Conservation (phyloP, 2,329 filamentous ascomycete genomes). For the Clonostachys sp. region DNA sequence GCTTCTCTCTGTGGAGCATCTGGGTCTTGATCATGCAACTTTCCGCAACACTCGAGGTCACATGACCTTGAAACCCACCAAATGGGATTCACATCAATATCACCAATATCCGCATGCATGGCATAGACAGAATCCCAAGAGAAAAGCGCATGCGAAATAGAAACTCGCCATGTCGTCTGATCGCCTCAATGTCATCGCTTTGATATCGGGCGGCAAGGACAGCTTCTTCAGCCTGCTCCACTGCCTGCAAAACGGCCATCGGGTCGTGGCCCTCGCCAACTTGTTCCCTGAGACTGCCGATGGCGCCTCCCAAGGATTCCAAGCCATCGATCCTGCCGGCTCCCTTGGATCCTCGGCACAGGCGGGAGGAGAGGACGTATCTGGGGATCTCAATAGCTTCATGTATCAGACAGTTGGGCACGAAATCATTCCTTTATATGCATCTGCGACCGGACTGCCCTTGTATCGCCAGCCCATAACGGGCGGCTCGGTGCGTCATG, state of each 20-base stretch:
- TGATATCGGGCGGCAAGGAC: conserved; percentile 96
- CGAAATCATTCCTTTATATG: conserved; percentile 79
- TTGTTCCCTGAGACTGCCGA: conserved; percentile 56
- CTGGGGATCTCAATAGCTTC: conserved; percentile 80
- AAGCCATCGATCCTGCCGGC: conserved; percentile 8
- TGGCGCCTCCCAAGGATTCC: neutral
- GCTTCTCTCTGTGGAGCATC: no score
- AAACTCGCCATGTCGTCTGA: conserved; percentile 31
- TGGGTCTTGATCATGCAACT: no score
- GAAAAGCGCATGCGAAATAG: neutral
- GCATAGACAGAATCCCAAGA: no score
- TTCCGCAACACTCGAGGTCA: neutral
- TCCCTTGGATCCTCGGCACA: neutral
- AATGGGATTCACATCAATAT: conserved; percentile 1
- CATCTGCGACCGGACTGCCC: conserved; percentile 71
- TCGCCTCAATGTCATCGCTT: conserved; percentile 73
- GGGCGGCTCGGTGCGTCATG: conserved; percentile 66
- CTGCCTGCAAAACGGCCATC: conserved; percentile 81
- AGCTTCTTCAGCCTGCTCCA: conserved; percentile 92
- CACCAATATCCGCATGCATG: neutral
- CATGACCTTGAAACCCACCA: neutral
- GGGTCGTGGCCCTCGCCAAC: conserved; percentile 84
- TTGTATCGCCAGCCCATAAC: conserved; percentile 76
- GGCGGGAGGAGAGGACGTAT: conserved; percentile 3
- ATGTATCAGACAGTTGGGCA: conserved; percentile 99